Percentiles rank a stretch among this genome's conserved stretches.
These are phyloP conservation scores for Salvia miltiorrhiza DNA, from an alignment of 257 asterid species.

Conservation along the genomic window DNA sequence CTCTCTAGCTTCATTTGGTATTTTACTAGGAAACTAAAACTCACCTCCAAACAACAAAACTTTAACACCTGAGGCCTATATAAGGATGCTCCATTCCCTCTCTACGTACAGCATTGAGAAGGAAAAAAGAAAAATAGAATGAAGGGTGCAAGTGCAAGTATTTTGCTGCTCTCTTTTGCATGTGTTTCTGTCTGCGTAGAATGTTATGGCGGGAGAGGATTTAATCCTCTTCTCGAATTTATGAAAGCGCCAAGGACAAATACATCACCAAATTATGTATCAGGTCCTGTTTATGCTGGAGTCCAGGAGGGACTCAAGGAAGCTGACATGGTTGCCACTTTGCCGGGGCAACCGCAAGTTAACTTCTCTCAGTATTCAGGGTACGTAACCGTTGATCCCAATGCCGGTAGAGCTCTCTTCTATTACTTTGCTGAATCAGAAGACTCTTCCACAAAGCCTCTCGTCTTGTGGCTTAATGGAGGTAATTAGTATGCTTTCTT, in stretches of 20 bases:
- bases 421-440: slow-evolving; percentile 37
- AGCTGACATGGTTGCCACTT: slow-evolving; percentile 18
- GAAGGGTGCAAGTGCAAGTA: neutral
- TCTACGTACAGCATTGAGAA: no score
- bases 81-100: no score
- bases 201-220: slow-evolving; percentile 18
- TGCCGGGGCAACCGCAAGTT: slow-evolving; percentile 39
- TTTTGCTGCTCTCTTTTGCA: slow-evolving; percentile 8
- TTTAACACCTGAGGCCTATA: no score
- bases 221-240: slow-evolving; percentile 16
- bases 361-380: slow-evolving; percentile 37
- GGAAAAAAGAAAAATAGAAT: no score
- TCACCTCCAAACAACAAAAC: no score
- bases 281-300: slow-evolving; percentile 10
- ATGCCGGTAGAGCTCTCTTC: slow-evolving; percentile 35
- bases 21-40: no score
- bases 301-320: slow-evolving; percentile 32
- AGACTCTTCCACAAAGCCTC: slow-evolving; percentile 32
- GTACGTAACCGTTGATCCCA: slow-evolving; percentile 36
- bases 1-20: no score
- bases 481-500: slow-evolving; percentile 13
- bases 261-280: neutral
- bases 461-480: slow-evolving; percentile 44
- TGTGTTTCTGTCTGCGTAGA: slow-evolving; percentile 17
- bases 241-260: neutral